Base-by-base conservation (phyloP, 2,329 filamentous ascomycete genomes). In the Grosmannia huntii region DNA sequence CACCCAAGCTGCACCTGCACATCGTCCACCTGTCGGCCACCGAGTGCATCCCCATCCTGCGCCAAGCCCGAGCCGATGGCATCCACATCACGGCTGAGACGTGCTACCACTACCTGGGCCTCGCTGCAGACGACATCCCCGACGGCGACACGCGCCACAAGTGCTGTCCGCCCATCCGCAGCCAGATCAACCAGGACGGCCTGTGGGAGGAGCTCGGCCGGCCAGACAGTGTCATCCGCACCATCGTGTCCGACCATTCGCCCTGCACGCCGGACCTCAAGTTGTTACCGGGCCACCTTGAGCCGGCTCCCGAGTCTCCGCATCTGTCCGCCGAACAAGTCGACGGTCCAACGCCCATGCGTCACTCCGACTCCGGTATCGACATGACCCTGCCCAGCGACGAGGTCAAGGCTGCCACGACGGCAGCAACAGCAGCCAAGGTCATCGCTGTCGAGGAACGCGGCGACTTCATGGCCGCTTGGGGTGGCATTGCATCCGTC, bases 201-300 rank as follows among this genome's bases (percentile, higher is more conserved):
- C 79, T 99, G 0, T 99, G 94, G 94, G 79, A 81, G 9, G 94
- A 97, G 71, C 76, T 99, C 10, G 75, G 77, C 38, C 76, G 77
- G 9, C 64, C 60, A 41, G 84, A 91, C 66, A 89, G 89, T 11
- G 89, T 95, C 63, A 91, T 99, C 70, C 82, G 84, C 67, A 97
- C 94, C 0, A 81, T 99, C 33, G 94, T 99, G 2, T 95, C 88
- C 0, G 94, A 97, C 68, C 94, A 99, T 76, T 95, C 89, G 5
- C 94, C 94, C 6, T 97, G 94, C 76, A 97, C 94, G 4, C 92
- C 94, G 0, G 85, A 96, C 68, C 80, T 99, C 57, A 99, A 99
- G 72, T 81, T 95, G 21, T 81, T 96, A 0, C 91, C 92, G 0
- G 71, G 78, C 0, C 80, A 86, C 64, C 77, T 94, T 12, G 69